Evolutionary conservation across 768 basidiomycete species (phyloP), one percentile per base, ranked within the genome.

Genomic region (Lyophyllum semitale): DNA sequence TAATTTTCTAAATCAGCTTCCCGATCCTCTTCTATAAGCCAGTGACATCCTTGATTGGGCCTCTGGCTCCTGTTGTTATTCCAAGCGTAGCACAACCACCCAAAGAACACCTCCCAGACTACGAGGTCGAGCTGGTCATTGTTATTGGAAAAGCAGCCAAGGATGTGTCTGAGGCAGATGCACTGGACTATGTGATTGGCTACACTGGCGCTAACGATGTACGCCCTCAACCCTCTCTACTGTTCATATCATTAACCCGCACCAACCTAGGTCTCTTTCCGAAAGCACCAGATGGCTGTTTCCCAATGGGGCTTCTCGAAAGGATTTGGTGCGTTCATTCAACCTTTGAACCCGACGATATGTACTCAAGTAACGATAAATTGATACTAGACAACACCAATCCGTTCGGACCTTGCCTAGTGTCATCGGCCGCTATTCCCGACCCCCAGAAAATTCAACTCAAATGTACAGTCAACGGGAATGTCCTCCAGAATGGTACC

Each of bases 251-350:
- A 20, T 27, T 4, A 45, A 33, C 15, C 26, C n/a, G 40, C 25
- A 25, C 35, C 41, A 13, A 58, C 46, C 18, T 13, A 88, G 87
- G 80, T 90, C 2, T 93, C 91, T 4, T 93, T 93, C 81, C 83
- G 93, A 38, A 84, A 87, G 59, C 86, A 88, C 62, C 93, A 95
- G 67, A 74, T 89, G 71, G 83, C 84, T 3, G 85, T 87, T 9
- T 87, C 88, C 0, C 93, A 95, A 62, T 95, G 93, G 93, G 77
- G 82, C 27, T 94, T 92, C 71, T 92, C 91, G 25, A 95, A 95
- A 70, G 80, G 87, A 38, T 95, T 93, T 61, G 93, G 91, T 88
- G 54, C 23, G 79, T 62, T 20, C 38, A 17, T 5, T 8, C 30
- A 26, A 49, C 4, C 38, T 38, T 43, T 27, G 4, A 35, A 26